Evolutionary conservation across 805 yeast genomes (phyloP), one percentile per base, ranked within the genome.

Genomic region (Spencermartinsiella europaea): DNA sequence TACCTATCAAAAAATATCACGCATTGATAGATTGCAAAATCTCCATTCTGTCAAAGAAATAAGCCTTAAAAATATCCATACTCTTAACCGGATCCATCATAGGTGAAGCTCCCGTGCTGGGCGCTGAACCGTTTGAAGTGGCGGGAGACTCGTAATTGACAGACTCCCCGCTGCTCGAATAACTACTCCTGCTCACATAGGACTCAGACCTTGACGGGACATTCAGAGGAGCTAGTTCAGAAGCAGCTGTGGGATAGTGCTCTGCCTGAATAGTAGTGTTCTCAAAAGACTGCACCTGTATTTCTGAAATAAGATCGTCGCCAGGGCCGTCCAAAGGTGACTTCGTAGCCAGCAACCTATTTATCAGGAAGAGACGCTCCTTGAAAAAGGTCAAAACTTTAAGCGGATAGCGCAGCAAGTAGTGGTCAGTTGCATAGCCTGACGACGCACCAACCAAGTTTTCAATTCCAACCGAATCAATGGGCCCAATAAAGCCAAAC

Each of bases 401-500:
- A 1, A 53, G 44, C 3, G 68, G 69, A 40, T 64, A 64, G n/a
- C 48, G 47, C 21, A 60, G 42, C 31, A 55, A 20, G 14, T 43
- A 42, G 14, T 27, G 20, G 12, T 34, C 45, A 20, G 33, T 22
- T 3, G 34, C 38, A 10, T 34, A 33, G 16, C 16, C 4, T 14
- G 25, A 17, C 5, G 22, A 20, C 16, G 22, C 31, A 15, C 22
- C 22, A 5, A 38, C 33, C n/a, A 37, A 48, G 39, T 53, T 51
- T 3, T 60, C 59, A 14, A 57, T 44, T 40, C 63, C 58, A 1
- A 60, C 54, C 34, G 54, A 54, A 15, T 67, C 68, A 42, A 64
- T 61, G n/a, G 67, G 65, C 3, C 69, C 70, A 44, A 60, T 57
- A 49, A 66, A 68, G 1, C 68, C 65, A 49, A 58, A 56, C 33